A percentile compares a stretch with the other conserved stretches of the same genome.
Conservation (phyloP, 2,329 filamentous ascomycete species). For the Daldinia sp. region DNA sequence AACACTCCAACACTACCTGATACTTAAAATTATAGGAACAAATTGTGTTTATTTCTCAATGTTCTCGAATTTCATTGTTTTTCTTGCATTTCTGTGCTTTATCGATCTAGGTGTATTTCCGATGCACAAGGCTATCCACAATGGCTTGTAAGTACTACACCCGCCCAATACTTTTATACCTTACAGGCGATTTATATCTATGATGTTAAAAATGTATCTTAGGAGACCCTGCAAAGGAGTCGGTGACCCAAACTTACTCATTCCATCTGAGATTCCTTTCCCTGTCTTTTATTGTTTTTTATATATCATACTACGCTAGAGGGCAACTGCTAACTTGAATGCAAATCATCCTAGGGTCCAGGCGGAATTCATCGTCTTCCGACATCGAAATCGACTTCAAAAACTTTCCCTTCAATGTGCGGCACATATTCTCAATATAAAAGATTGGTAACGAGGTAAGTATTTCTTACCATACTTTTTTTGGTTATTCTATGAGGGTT, state of each 20-base stretch:
- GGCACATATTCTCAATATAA: too few relatives aligned
- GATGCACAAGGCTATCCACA: background rate
- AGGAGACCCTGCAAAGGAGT: background rate
- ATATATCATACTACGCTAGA: background rate
- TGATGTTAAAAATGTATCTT: background rate
- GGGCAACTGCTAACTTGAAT: background rate
- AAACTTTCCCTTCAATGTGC: background rate
- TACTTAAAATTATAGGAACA: too few relatives aligned
- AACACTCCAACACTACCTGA: background rate
- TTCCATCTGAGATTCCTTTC: background rate
- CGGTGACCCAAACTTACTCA: background rate
- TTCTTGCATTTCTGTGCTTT: background rate
- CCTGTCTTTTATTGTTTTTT: background rate
- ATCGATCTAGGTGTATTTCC: background rate
- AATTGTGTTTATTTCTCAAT: too few relatives aligned
- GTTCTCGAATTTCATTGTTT: background rate
- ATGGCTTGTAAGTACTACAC: background rate
- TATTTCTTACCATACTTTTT: background rate
- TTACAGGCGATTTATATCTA: background rate
- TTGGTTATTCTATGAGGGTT: background rate
- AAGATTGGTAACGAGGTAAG: background rate
- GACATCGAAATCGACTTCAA: background rate
- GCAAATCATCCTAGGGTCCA: background rate
- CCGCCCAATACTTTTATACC: background rate
- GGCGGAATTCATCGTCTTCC: background rate